Percentiles rank a stretch among this genome's conserved stretches.
Conservation (phyloP, 345 rosid genomes). For the Microcos paniculata region DNA sequence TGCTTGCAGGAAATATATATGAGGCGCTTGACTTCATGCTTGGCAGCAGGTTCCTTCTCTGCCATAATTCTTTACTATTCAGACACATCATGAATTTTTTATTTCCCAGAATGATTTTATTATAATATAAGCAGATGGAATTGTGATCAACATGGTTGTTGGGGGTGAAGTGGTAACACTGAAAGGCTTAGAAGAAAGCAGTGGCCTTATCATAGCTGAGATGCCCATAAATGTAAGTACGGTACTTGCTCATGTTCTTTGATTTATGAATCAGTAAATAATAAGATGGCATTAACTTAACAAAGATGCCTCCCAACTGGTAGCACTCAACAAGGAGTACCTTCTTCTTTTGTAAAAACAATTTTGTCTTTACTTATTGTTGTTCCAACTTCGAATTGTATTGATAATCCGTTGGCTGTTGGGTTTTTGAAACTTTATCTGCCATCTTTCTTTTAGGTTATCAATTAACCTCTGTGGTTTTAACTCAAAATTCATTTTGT, state of each 20-base stretch:
- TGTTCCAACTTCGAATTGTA: neutral
- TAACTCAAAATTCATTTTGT: conserved; percentile 9
- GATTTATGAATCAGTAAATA: neutral
- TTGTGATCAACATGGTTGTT: conserved; percentile 84
- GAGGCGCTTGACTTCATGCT: conserved; percentile 73
- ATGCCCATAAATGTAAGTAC: conserved; percentile 83
- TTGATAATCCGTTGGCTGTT: neutral
- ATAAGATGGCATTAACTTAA: neutral
- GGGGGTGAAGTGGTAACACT: conserved; percentile 90
- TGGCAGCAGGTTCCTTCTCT: conserved; percentile 71
- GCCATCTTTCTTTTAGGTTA: neutral
- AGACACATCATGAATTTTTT: neutral
- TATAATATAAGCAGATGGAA: conserved; percentile 63
- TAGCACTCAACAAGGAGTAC: conserved; percentile 2
- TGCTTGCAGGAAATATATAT: conserved; percentile 72
- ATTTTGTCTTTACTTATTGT: neutral
- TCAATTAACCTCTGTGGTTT: neutral
- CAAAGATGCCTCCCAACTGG: neutral
- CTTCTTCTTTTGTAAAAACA: neutral
- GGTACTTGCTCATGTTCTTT: neutral
- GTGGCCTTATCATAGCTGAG: conserved; percentile 65
- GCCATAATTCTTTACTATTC: neutral
- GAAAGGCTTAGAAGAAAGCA: conserved; percentile 76
- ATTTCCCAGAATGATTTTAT: conserved; percentile 11
- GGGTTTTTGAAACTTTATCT: neutral